These are phyloP conservation scores for Syzygium grande DNA, from an alignment of 345 rosid genomes.

Conservation along the genomic window DNA sequence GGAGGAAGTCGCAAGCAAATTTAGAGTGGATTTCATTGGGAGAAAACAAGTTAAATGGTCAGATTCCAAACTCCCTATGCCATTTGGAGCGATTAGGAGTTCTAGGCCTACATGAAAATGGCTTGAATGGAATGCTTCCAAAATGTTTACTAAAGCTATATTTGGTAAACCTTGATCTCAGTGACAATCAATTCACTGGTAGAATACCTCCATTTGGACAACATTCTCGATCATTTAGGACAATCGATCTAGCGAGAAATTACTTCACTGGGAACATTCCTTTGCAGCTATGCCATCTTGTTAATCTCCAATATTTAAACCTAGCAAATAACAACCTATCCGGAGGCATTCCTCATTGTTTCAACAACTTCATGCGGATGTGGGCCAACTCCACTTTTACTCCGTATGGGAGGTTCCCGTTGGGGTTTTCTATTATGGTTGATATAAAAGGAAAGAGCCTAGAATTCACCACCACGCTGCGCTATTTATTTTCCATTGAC, in stretches of 20 bases:
- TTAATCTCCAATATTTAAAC: not conserved
- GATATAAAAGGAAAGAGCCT: not conserved
- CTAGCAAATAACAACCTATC: not conserved
- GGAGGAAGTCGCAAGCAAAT: not conserved
- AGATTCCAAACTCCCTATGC: not conserved
- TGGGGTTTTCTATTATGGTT: not conserved
- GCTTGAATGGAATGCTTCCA: not conserved
- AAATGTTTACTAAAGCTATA: not conserved
- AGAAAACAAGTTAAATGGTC: not conserved
- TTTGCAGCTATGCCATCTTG: not conserved
- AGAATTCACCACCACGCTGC: not conserved
- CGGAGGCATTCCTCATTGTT: not conserved
- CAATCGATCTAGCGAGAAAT: not conserved
- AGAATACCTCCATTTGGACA: fast-evolving
- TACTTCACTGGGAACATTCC: not conserved
- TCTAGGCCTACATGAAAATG: not conserved
- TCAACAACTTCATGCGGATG: not conserved
- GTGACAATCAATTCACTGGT: not conserved
- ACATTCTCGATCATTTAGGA: not conserved
- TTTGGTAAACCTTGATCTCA: not conserved
- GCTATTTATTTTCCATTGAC: not conserved
- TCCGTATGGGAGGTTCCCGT: not conserved
- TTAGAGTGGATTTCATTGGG: not conserved
- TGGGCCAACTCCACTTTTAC: not conserved
- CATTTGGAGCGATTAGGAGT: not conserved